phyloP scores from a whole-genome alignment of 1,284 basidiomycete species.

The Apiotrichum siamense region DNA sequence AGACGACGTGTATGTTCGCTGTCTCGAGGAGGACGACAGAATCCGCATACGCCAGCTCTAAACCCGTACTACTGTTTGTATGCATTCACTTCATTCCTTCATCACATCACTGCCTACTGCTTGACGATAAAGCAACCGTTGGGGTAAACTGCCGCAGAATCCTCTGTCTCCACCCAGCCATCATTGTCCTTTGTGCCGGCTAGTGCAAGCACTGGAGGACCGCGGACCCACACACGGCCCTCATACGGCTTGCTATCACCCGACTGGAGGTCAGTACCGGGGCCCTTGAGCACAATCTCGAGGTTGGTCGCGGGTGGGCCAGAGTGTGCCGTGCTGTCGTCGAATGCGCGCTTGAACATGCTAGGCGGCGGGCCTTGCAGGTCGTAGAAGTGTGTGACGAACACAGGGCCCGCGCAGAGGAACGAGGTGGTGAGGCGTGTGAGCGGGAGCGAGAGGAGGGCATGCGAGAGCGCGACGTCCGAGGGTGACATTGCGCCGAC shows the following conservation, averaged over 20 bases:
- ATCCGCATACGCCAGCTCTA: slow-evolving; percentile 13
- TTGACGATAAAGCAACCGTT: slow-evolving; percentile 36
- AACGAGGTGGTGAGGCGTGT: slow-evolving; percentile 28
- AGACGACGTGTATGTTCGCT: slow-evolving; percentile 34
- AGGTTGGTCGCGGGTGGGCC: slow-evolving; percentile 43
- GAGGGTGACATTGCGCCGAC: slow-evolving; percentile 21
- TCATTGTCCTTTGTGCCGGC: slow-evolving; percentile 8
- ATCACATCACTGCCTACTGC: not conserved
- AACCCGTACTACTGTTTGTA: not conserved
- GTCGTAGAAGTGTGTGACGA: slow-evolving; percentile 40
- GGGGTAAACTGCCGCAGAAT: slow-evolving; percentile 28
- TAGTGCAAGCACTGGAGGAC: slow-evolving; percentile 26
- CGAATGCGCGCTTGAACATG: slow-evolving; percentile 13
- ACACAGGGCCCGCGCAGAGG: slow-evolving; percentile 34
- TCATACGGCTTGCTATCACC: slow-evolving; percentile 13
- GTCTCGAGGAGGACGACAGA: slow-evolving; percentile 41
- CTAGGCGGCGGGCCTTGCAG: slow-evolving; percentile 29
- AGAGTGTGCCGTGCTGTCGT: slow-evolving; percentile 21
- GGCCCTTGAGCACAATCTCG: slow-evolving; percentile 34
- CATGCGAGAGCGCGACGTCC: slow-evolving; percentile 27
- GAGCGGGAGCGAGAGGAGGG: slow-evolving; percentile 38
- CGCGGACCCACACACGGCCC: slow-evolving; percentile 30
- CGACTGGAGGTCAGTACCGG: slow-evolving; percentile 19
- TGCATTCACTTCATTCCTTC: not conserved
- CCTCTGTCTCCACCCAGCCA: slow-evolving; percentile 33